Percentiles rank a stretch among this genome's conserved stretches.
These are phyloP conservation scores for Smittium mucronatum DNA, from an alignment of 371 early-diverging fungal species.

Conservation along the genomic window DNA sequence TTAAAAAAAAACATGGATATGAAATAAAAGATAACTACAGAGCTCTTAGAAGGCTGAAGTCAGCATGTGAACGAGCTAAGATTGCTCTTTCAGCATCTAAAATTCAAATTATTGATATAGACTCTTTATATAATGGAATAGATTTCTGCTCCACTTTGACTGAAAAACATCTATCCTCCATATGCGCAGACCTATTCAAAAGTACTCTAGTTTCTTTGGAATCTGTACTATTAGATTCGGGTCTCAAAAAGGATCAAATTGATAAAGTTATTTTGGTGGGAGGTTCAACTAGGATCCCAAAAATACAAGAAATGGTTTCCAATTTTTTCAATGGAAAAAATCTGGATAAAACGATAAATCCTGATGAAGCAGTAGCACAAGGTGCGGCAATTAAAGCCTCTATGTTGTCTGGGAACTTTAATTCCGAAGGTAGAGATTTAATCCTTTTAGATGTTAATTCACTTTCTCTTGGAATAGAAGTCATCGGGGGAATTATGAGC, in stretches of 20 bases:
- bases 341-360: conserved; percentile 93
- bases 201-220: conserved; percentile 88
- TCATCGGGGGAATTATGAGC: conserved; percentile 95
- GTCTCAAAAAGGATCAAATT: conserved; percentile 83
- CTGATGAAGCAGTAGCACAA: conserved; percentile 97
- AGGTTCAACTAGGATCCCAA: conserved; percentile 99
- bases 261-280: conserved; percentile 97
- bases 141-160: conserved; percentile 90
- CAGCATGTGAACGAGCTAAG: conserved; percentile 93
- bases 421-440: conserved; percentile 74
- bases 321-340: conserved; percentile 97
- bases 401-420: conserved; percentile 78
- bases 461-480: conserved; percentile 73
- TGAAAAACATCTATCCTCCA: conserved; percentile 93
- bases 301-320: conserved; percentile 92
- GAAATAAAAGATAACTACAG: conserved; percentile 75
- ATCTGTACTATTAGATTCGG: conserved; percentile 84
- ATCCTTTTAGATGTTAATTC: conserved; percentile 67
- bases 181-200: conserved; percentile 88
- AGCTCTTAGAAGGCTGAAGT: conserved; percentile 85
- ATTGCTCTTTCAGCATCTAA: conserved; percentile 79
- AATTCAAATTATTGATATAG: conserved; percentile 81
- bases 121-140: conserved; percentile 82
- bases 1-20: conserved; percentile 85
- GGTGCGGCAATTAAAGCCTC: conserved; percentile 98